Conservation (phyloP, 352 stramenopile species). For the Phytophthora pisi region DNA sequence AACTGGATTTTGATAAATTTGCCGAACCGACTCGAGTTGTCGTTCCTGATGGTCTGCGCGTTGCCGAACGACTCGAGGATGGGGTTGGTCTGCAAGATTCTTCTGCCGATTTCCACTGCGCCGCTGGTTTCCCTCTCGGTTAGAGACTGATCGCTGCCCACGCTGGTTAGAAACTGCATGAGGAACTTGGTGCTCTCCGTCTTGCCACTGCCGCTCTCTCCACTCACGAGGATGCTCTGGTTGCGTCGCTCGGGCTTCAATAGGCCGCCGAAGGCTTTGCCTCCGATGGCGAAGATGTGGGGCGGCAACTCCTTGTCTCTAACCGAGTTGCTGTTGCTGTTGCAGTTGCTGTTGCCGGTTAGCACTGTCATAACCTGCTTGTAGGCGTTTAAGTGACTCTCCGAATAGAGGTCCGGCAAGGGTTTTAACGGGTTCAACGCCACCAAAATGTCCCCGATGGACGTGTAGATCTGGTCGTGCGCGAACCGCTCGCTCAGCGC, state of each 20-base stretch:
- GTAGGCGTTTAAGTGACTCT: constrained; percentile 67
- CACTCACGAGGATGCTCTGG: constrained; percentile 94
- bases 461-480: constrained; percentile 87
- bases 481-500: constrained; percentile 78
- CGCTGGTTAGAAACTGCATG: constrained; percentile 95
- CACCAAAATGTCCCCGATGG: constrained; percentile 86
- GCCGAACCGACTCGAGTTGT: constrained; percentile 96
- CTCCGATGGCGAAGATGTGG: constrained; percentile 92
- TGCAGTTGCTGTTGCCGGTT: constrained; percentile 2
- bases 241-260: constrained; percentile 65
- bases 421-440: constrained; percentile 86
- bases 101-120: constrained; percentile 76
- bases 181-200: constrained; percentile 97
- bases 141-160: constrained; percentile 55
- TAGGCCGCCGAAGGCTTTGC: constrained; percentile 83
- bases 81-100: constrained; percentile 96
- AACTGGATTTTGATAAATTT: constrained; percentile 98
- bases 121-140: constrained; percentile 31
- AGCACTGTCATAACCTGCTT: constrained; percentile 47
- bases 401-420: constrained; percentile 65
- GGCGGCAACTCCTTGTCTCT: constrained; percentile 48
- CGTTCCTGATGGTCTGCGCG: constrained; percentile 95
- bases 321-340: background rate
- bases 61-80: constrained; percentile 98
- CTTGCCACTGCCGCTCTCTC: constrained; percentile 94